Evolutionary conservation across 1,139 yeast genomes (phyloP), one percentile per base, ranked within the genome.

Genomic region (Yamadazyma atmosphaerica): DNA sequence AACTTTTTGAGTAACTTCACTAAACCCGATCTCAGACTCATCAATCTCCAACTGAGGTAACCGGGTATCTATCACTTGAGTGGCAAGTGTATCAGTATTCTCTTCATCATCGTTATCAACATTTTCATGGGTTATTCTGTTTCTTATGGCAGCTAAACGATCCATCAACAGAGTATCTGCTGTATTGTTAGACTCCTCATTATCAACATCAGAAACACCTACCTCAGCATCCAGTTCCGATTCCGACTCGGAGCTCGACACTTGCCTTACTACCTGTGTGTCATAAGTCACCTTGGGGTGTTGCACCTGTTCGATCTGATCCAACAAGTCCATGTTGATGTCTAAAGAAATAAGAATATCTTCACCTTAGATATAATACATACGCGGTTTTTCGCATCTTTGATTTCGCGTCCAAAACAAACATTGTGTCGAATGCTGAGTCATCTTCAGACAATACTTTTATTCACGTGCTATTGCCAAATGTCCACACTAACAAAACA

Each of bases 41-140:
- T 62, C 69, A 9, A 62, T 47, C 15, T 50, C 57, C 22, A 63
- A 47, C 44, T 63, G 69, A 6, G 68, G 68, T 19, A 63, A 32
- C 15, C 36, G 37, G 13, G 30, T 25, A 11, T 44, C 35, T 21
- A 15, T 30, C 16, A 30, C 25, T n/a, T 30, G 33, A 7, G 22
- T 19, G 24, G 27, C 37, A 7, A 21, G 15, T 12, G 12, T 9
- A 12, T 16, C 7, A 28, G n/a, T n/a, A n/a, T n/a, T n/a, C n/a
- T n/a, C n/a, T n/a, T n/a, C n/a, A n/a, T n/a, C n/a, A n/a, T n/a
- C n/a, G n/a, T n/a, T n/a, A n/a, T n/a, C n/a, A n/a, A n/a, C n/a
- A n/a, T n/a, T n/a, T n/a, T n/a, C n/a, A n/a, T n/a, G n/a, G n/a
- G n/a, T n/a, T n/a, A 45, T 37, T 12, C 47, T 45, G 25, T 34